Evolutionary conservation across 495 filamentous ascomycete genomes (phyloP).

Genomic region (Jackrogersella multiformis): DNA sequence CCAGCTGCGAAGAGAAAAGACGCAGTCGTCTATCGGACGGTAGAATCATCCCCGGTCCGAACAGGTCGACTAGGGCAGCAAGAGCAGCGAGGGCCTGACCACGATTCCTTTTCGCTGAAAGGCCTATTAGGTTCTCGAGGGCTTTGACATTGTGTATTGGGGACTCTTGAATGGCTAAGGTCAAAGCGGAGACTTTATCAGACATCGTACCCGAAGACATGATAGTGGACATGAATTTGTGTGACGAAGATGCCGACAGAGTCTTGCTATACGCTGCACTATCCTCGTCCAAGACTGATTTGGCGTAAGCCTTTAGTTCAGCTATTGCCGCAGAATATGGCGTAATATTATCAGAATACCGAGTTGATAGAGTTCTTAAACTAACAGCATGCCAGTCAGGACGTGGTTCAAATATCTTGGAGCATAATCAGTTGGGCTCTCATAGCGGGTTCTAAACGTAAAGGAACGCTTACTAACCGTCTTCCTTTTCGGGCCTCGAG

Average conservation of each 20-base stretch:
- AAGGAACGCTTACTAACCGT: conserved; percentile 53
- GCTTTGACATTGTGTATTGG: conserved; percentile 90
- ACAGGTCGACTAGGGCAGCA: conserved; percentile 89
- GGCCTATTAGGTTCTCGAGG: conserved; percentile 78
- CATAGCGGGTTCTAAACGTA: conserved; percentile 1
- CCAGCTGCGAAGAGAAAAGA: conserved; percentile 81
- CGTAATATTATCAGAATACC: conserved; percentile 57
- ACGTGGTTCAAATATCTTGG: conserved; percentile 75
- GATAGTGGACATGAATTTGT: conserved; percentile 94
- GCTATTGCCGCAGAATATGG: conserved; percentile 68
- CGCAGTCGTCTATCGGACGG: conserved; percentile 83
- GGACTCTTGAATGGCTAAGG: conserved; percentile 92
- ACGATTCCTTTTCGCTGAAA: conserved; percentile 89
- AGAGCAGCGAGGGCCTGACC: conserved; percentile 93
- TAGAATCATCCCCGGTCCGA: conserved; percentile 85
- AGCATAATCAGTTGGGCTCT: conserved; percentile 38
- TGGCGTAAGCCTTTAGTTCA: conserved; percentile 79
- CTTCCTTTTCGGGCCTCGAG: conserved; percentile 46
- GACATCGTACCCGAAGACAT: conserved; percentile 96
- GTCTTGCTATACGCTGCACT: conserved; percentile 65
- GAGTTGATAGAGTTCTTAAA: conserved; percentile 64
- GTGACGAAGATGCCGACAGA: conserved; percentile 73
- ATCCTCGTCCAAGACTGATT: conserved; percentile 77
- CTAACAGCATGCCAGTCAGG: conserved; percentile 84
- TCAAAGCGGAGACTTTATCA: conserved; percentile 95